Conservation (phyloP, 2,329 filamentous ascomycete species). For the Diplocarpon rosae region DNA sequence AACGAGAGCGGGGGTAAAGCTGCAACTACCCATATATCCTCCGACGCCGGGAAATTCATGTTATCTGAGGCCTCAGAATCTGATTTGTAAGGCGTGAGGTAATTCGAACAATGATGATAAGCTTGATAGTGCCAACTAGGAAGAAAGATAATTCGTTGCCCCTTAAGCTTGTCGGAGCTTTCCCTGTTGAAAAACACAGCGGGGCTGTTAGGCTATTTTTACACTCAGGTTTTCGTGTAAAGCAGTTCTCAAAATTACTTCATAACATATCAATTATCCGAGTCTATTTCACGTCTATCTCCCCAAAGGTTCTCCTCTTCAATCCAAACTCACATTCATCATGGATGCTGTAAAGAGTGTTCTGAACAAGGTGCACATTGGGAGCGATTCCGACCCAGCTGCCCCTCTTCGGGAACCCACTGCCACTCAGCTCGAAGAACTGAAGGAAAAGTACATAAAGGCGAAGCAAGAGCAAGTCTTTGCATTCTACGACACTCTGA, state of each 20-base stretch:
- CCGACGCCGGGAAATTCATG: no score
- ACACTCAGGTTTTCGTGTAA: neutral
- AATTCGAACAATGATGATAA: no score
- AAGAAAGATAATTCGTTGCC: no score
- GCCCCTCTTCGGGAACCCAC: constrained; percentile 27
- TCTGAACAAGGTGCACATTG: constrained; percentile 34
- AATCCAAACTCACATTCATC: constrained; percentile 5
- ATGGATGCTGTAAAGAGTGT: constrained; percentile 34
- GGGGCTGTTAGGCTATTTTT: neutral
- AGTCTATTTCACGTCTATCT: neutral
- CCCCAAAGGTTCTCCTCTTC: neutral
- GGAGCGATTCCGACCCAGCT: constrained; percentile 20
- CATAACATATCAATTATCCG: no score
- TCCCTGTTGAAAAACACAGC: no score
- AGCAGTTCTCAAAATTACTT: no score
- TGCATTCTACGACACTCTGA: constrained; percentile 75
- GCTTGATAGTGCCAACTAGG: no score
- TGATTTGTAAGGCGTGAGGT: no score
- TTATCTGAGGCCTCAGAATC: no score
- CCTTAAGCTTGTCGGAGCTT: no score
- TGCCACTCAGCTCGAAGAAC: constrained; percentile 33
- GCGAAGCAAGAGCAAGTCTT: constrained; percentile 76
- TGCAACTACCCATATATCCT: no score
- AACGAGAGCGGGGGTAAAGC: no score
- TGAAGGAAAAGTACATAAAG: constrained; percentile 62